Conservation (phyloP, 2,329 filamentous ascomycete species). For the Cladophialophora yegresii region DNA sequence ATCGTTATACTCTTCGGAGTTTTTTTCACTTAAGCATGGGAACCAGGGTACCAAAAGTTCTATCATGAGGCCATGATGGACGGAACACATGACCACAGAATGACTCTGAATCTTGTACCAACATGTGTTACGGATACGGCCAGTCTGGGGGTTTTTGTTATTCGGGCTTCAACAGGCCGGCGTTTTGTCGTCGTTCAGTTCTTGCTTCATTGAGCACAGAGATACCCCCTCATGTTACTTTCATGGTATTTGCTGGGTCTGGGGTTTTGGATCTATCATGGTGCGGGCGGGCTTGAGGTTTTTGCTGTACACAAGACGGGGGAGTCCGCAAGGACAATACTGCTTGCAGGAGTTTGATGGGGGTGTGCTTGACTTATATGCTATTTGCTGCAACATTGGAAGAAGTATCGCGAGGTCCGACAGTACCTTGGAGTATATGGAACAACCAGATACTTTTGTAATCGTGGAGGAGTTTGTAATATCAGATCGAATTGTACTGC, state of each 20-base stretch:
- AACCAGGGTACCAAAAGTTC: constrained; percentile 15
- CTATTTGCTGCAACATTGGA: background rate
- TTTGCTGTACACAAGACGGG: background rate
- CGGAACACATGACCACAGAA: constrained; percentile 22
- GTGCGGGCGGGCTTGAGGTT: background rate
- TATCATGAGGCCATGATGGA: constrained; percentile 24
- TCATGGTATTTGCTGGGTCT: background rate
- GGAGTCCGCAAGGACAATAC: background rate
- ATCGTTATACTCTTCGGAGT: constrained; percentile 11
- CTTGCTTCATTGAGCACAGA: constrained; percentile 14
- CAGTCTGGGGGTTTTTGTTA: constrained; percentile 6
- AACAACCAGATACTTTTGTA: constrained; percentile 4
- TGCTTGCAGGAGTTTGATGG: constrained; percentile 5
- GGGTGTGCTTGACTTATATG: background rate
- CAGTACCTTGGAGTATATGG: background rate
- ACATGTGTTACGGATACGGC: constrained; percentile 14
- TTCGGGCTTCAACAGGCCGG: background rate
- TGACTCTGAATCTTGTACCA: constrained; percentile 21
- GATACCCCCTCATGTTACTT: constrained; percentile 15
- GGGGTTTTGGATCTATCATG: background rate
- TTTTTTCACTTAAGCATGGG: constrained; percentile 18
- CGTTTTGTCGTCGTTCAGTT: constrained; percentile 4
- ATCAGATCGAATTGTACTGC: background rate
- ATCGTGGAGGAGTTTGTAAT: constrained; percentile 7
- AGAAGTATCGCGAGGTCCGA: too few species aligned